Conservation (phyloP, 2,329 filamentous ascomycete genomes). For the Sphaerostilbella broomeana region DNA sequence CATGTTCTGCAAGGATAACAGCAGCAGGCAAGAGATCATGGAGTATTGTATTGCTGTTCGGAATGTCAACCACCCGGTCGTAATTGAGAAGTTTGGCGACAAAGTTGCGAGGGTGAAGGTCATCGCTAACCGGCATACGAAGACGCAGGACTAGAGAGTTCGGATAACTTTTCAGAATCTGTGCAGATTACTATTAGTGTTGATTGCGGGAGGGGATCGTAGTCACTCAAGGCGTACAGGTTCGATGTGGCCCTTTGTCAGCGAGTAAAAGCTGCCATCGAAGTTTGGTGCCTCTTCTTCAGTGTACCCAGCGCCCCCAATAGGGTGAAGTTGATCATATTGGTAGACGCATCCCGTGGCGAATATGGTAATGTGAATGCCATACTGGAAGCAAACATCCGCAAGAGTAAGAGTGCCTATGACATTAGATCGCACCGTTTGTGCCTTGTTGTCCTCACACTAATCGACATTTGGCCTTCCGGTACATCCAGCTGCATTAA, state of each 20-base stretch:
- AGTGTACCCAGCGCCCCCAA: constrained; percentile 52
- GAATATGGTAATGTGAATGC: constrained; percentile 59
- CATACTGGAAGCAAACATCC: constrained; percentile 51
- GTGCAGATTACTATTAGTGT: neutral
- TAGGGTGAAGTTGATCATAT: constrained; percentile 54
- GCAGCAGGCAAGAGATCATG: constrained; percentile 57
- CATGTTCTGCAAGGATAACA: constrained; percentile 53
- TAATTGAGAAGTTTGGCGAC: constrained; percentile 64
- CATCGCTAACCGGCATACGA: constrained; percentile 63
- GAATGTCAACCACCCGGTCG: constrained; percentile 58
- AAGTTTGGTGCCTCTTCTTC: constrained; percentile 61
- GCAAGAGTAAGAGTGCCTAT: constrained; percentile 58
- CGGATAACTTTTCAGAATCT: constrained; percentile 56
- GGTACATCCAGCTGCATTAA: constrained; percentile 61
- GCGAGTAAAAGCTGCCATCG: constrained; percentile 60
- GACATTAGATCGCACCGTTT: constrained; percentile 61
- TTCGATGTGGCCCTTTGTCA: constrained; percentile 60
- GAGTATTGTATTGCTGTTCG: constrained; percentile 62
- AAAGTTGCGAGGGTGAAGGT: constrained; percentile 60
- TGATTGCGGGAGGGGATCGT: neutral
- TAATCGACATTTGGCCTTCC: constrained; percentile 64
- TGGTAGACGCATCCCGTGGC: constrained; percentile 63
- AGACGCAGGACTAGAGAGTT: constrained; percentile 59
- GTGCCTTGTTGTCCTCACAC: constrained; percentile 64
- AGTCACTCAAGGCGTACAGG: constrained; percentile 20